phyloP scores from a whole-genome alignment of 1,139 yeast species.

The Casaregolazyma lundiana region DNA sequence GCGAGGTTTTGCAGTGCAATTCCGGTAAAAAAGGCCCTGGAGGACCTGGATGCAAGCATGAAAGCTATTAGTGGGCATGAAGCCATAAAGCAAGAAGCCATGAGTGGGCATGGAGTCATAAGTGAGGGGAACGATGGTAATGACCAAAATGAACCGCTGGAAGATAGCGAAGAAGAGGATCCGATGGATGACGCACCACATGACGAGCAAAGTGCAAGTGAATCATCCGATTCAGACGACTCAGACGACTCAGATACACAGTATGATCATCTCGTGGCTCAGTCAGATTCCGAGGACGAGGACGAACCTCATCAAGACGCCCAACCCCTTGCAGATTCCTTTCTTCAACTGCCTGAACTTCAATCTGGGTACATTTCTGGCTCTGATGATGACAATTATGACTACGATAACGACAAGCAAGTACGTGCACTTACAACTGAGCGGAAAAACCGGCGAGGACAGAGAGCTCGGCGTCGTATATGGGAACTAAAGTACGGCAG shows the following conservation, averaged over 20 bases:
- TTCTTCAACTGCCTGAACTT: slow-evolving; percentile 56
- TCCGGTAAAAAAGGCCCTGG: slow-evolving; percentile 43
- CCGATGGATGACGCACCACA: slow-evolving; percentile 23
- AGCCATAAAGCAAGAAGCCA: slow-evolving; percentile 12
- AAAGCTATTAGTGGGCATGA: slow-evolving; percentile 25
- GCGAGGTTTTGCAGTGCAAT: slow-evolving; percentile 51
- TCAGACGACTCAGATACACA: slow-evolving; percentile 1
- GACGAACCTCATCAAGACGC: too few species aligned
- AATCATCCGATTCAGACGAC: slow-evolving; percentile 25
- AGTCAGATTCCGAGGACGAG: slow-evolving; percentile 33
- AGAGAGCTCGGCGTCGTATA: slow-evolving; percentile 91
- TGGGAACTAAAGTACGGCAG: slow-evolving; percentile 90
- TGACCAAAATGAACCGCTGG: slow-evolving; percentile 21
- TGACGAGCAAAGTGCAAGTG: slow-evolving; percentile 26
- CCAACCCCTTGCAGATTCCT: slow-evolving; percentile 14
- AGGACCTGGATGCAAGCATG: slow-evolving; percentile 54
- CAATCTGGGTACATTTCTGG: slow-evolving; percentile 81
- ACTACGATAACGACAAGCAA: slow-evolving; percentile 53
- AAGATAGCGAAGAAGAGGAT: slow-evolving; percentile 24
- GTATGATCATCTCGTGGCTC: neutral
- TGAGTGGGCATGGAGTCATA: slow-evolving; percentile 19
- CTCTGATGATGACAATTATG: slow-evolving; percentile 46
- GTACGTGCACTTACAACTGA: slow-evolving; percentile 52
- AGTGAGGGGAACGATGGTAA: slow-evolving; percentile 24
- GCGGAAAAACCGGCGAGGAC: slow-evolving; percentile 90